These are phyloP conservation scores for Penicillium sp. DNA, from an alignment of 2,329 filamentous ascomycete species.

Conservation along the genomic window DNA sequence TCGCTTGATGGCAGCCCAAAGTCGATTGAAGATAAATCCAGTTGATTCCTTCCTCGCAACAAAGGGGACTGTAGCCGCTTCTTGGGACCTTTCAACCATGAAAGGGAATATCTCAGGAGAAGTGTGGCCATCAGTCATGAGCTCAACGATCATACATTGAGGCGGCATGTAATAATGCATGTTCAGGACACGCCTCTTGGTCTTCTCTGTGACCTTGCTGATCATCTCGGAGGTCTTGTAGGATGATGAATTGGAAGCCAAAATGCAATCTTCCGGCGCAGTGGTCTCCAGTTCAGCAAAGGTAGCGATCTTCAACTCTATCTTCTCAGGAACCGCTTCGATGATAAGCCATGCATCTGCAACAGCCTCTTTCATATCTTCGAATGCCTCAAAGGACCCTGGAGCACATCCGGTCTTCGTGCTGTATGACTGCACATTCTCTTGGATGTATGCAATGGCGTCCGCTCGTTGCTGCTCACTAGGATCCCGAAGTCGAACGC, in stretches of 20 bases:
- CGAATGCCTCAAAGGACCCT: slow-evolving; percentile 36
- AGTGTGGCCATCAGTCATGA: slow-evolving; percentile 56
- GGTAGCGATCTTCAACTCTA: slow-evolving; percentile 51
- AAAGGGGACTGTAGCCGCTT: slow-evolving; percentile 46
- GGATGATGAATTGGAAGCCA: slow-evolving; percentile 55
- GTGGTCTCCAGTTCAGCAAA: slow-evolving; percentile 50
- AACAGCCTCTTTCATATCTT: slow-evolving; percentile 45
- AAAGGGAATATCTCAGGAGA: slow-evolving; percentile 48
- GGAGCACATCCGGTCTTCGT: slow-evolving; percentile 26
- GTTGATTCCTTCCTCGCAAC: slow-evolving; percentile 52
- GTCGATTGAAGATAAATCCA: slow-evolving; percentile 56
- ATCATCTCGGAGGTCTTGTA: slow-evolving; percentile 55
- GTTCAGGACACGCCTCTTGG: slow-evolving; percentile 48
- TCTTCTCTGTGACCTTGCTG: slow-evolving; percentile 40
- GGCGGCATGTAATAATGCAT: slow-evolving; percentile 57
- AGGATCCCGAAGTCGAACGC: slow-evolving; percentile 32
- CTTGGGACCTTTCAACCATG: slow-evolving; percentile 41
- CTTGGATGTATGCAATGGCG: slow-evolving; percentile 36
- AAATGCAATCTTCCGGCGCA: slow-evolving; percentile 49
- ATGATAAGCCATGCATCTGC: slow-evolving; percentile 55
- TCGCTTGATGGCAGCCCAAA: slow-evolving; percentile 60
- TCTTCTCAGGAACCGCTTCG: slow-evolving; percentile 55
- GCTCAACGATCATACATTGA: slow-evolving; percentile 48
- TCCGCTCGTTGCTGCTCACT: slow-evolving; percentile 32
- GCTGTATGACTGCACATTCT: slow-evolving; percentile 36